A percentile compares a stretch with the other conserved stretches of the same genome.
phyloP scores from a whole-genome alignment of 495 filamentous ascomycete genomes.

The Zalerion maritima region DNA sequence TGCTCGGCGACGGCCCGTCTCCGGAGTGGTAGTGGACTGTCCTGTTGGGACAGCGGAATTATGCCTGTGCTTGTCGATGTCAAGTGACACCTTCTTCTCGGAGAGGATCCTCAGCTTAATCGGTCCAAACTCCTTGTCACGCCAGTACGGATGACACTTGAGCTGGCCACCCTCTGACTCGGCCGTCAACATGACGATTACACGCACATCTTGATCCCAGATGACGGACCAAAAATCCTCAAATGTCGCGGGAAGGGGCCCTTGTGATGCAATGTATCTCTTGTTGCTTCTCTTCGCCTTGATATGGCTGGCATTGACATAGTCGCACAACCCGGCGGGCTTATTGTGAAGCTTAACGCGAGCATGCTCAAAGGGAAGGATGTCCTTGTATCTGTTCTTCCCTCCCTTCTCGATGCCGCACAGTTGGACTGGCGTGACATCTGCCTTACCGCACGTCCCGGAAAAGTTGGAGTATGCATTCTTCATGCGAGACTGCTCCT shows the following conservation, averaged over 20 bases:
- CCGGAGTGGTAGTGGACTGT: slow-evolving; percentile 14
- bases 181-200: slow-evolving; percentile 94
- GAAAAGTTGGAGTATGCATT: slow-evolving; percentile 57
- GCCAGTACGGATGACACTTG: slow-evolving; percentile 93
- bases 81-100: slow-evolving; percentile 64
- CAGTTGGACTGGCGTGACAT: slow-evolving; percentile 44
- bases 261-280: slow-evolving; percentile 90
- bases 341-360: slow-evolving; percentile 65
- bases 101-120: slow-evolving; percentile 64
- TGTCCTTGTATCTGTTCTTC: slow-evolving; percentile 96
- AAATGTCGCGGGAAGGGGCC: slow-evolving; percentile 84
- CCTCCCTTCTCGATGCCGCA: slow-evolving; percentile 88
- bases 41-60: slow-evolving; percentile 6
- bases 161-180: slow-evolving; percentile 87
- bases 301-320: slow-evolving; percentile 87
- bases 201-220: slow-evolving; percentile 90
- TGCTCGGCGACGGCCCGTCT: slow-evolving; percentile 24
- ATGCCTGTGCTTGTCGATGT: slow-evolving; percentile 38
- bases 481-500: slow-evolving; percentile 80
- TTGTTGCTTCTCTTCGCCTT: slow-evolving; percentile 65
- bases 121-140: slow-evolving; percentile 61
- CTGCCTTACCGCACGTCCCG: slow-evolving; percentile 8
- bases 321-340: slow-evolving; percentile 66
- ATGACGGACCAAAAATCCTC: slow-evolving; percentile 97
- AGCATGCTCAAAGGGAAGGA: slow-evolving; percentile 91